Evolutionary conservation across 1,284 basidiomycete species (phyloP).

Genomic region (Microbotryomycetes sp.): DNA sequence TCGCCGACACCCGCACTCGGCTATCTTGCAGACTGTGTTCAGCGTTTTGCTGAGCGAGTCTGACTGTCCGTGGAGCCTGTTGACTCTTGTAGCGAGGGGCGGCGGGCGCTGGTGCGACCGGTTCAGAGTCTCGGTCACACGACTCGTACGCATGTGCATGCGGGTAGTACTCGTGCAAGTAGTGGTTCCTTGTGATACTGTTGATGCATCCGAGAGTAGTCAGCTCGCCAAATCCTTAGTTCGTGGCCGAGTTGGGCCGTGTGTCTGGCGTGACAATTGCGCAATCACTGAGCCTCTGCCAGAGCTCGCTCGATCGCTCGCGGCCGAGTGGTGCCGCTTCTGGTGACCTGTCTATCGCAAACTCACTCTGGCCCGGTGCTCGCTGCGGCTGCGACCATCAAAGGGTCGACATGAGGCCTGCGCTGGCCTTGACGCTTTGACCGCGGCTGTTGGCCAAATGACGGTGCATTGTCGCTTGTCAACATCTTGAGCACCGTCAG

Average conservation of each 20-base stretch:
- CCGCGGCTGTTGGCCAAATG: not conserved
- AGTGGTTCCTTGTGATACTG: constrained; percentile 38
- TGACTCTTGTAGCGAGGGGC: constrained; percentile 2
- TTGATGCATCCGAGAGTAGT: too few relatives aligned
- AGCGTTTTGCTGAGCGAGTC: not conserved
- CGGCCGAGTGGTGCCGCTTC: too few relatives aligned
- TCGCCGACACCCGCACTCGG: not conserved
- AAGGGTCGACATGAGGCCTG: constrained; percentile 33
- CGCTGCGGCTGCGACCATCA: constrained; percentile 36
- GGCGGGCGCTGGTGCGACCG: not conserved
- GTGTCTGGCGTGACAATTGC: not conserved
- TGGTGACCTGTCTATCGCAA: too few relatives aligned
- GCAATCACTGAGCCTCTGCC: too few relatives aligned
- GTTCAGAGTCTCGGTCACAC: constrained; percentile 29
- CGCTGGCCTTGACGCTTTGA: constrained; percentile 3
- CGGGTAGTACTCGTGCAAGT: constrained; percentile 35
- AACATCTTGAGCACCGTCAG: constrained; percentile 20
- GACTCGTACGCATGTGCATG: constrained; percentile 28
- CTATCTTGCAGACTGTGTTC: not conserved
- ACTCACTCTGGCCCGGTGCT: constrained; percentile 34
- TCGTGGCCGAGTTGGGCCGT: too few relatives aligned
- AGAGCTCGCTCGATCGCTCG: too few relatives aligned
- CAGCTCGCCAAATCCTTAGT: too few relatives aligned
- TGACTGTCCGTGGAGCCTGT: not conserved
- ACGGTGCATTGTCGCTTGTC: constrained; percentile 2